Base-by-base conservation (phyloP, 192 early-diverging fungal genomes). In the Phycomyces blakesleeanus region DNA sequence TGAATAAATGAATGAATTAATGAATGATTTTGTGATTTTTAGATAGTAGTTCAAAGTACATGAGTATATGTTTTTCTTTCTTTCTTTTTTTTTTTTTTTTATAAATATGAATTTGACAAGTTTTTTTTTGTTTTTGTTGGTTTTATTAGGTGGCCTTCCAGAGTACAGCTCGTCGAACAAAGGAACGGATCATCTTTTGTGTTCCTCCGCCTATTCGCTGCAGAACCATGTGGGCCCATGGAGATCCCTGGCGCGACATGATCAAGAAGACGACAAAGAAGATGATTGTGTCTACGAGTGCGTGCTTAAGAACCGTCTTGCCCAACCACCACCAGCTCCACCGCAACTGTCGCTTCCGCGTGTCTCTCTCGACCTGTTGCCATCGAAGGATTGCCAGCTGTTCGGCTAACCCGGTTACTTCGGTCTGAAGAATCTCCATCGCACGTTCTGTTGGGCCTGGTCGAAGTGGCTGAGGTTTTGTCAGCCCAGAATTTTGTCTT, bases 381-480 rank as follows among this genome's bases (percentile, higher is more conserved):
- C 60, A 51, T 26, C 66, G 50, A 0, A 68, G 21, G 0, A 60
- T 44, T 22, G 59, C 58, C 21, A 68, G 47, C 38, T 68, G 66
- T 15, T 68, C 66, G 2, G 66, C 55, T 14, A 68, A 21, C 7
- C 53, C 66, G 7, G 66, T 51, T 1, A 68, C 66, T 16, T 68
- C 59, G 8, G 66, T 68, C 34, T 68, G 66, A n/a, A 68, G 29
- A 4, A 52, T 68, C 20, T 68, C 66, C 21, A 68, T 25, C 6
- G 66, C 66, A 15, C 66, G 12, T 61, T 60, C 54, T 16, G 58
- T 55, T 2, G 7, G 2, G 29, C 7, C 29, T 34, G 29, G 29
- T 5, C 29, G 29, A 34, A n/a, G n/a, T n/a, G 29, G 7, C 3
- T 7, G 29, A 34, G 2, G 29, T 2, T 6, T 53, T 37, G 2